Conservation (phyloP, 768 basidiomycete species). For the Pisolithus sp. region DNA sequence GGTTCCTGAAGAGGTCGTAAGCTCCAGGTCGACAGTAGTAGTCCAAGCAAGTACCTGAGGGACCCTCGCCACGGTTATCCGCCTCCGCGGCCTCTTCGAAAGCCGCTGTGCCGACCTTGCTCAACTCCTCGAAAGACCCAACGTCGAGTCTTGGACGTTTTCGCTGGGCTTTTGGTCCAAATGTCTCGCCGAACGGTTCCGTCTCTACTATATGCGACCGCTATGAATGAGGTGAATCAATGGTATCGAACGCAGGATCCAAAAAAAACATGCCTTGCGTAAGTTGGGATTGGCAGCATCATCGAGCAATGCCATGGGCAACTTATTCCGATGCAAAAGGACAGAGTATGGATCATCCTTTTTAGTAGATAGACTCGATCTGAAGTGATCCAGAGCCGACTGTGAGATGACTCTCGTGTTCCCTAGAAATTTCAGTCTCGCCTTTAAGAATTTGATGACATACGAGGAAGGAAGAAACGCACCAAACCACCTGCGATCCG, state of each 20-base stretch:
- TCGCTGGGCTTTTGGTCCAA: constrained; percentile 92
- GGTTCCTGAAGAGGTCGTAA: constrained; percentile 8
- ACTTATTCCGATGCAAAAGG: constrained; percentile 85
- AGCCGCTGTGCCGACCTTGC: constrained; percentile 53
- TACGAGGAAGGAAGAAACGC: constrained; percentile 22
- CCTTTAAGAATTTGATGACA: constrained; percentile 5
- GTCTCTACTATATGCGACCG: constrained; percentile 92
- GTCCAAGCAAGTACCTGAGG: constrained; percentile 34
- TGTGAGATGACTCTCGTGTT: constrained; percentile 99
- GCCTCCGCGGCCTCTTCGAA: constrained; percentile 47
- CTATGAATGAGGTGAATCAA: constrained; percentile 32
- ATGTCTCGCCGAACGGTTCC: constrained; percentile 90
- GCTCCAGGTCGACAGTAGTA: neutral
- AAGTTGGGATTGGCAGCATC: constrained; percentile 77
- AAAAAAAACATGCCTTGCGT: constrained; percentile 56
- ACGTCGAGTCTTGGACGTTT: constrained; percentile 83
- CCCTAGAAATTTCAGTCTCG: constrained; percentile 40
- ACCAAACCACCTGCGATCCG: constrained; percentile 98
- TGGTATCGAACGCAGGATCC: neutral
- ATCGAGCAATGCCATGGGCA: constrained; percentile 94
- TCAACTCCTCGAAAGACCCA: constrained; percentile 89
- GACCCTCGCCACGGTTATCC: constrained; percentile 31
- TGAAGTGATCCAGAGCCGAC: constrained; percentile 91
- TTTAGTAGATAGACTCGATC: constrained; percentile 76
- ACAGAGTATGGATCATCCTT: constrained; percentile 97